Conservation (phyloP, 768 basidiomycete species). For the Cytidiella melzeri region DNA sequence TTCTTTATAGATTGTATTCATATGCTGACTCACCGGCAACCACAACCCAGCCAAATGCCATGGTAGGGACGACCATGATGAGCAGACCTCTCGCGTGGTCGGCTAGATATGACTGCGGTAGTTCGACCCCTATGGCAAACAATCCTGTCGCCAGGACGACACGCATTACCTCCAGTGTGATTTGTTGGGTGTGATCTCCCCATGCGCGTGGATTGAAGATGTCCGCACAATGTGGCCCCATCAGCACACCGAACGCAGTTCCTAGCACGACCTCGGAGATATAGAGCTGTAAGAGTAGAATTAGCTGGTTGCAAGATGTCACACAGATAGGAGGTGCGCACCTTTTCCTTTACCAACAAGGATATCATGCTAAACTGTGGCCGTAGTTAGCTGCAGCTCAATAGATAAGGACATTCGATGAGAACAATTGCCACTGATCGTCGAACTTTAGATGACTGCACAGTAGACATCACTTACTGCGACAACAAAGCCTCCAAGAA, state of each 20-base stretch:
- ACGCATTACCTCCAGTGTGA: constrained; percentile 86
- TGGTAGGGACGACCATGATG: constrained; percentile 72
- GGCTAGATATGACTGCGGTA: constrained; percentile 80
- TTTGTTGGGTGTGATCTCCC: constrained; percentile 42
- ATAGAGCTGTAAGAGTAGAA: constrained; percentile 46
- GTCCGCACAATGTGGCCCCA: constrained; percentile 68
- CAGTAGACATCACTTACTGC: constrained; percentile 30
- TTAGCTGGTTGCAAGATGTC: not conserved
- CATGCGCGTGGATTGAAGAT: constrained; percentile 77
- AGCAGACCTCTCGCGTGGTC: constrained; percentile 69
- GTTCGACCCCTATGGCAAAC: constrained; percentile 93
- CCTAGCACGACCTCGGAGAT: constrained; percentile 94
- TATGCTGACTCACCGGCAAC: constrained; percentile 45
- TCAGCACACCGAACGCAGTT: constrained; percentile 57
- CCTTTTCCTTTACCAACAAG: constrained; percentile 77
- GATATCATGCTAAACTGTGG: constrained; percentile 79
- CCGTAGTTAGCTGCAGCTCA: not conserved
- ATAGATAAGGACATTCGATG: not conserved
- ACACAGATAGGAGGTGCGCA: constrained; percentile 21
- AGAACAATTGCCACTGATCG: not conserved
- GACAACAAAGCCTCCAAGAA: constrained; percentile 53
- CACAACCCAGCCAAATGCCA: constrained; percentile 81
- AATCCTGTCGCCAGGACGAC: constrained; percentile 87
- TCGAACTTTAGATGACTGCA: not conserved
- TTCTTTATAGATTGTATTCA: not conserved